These are phyloP conservation scores for Chaetomium cochliodes DNA, from an alignment of 495 filamentous ascomycete genomes.

Conservation along the genomic window DNA sequence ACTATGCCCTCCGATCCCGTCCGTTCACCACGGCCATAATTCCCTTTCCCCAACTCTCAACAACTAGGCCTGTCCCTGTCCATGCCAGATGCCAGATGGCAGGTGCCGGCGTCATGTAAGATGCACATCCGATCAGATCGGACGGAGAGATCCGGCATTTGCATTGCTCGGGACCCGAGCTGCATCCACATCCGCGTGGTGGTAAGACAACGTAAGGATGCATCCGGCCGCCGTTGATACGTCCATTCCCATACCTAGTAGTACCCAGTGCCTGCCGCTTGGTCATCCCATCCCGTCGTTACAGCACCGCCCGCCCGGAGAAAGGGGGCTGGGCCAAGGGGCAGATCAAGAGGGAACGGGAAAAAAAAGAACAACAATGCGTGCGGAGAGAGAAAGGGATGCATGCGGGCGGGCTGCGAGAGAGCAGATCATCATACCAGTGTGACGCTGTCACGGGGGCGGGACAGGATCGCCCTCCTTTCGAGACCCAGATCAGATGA, in stretches of 20 bases:
- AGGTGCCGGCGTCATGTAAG: too few relatives aligned
- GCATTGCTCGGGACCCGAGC: conserved; percentile 9
- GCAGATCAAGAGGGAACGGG: conserved; percentile 10
- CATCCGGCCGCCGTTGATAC: neutral
- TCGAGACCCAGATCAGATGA: conserved; percentile 21
- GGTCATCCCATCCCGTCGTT: neutral
- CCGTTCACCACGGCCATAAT: neutral
- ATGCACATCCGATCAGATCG: conserved; percentile 8
- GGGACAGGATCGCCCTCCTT: conserved; percentile 23
- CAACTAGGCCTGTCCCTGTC: conserved; percentile 5
- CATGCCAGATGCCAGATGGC: too few relatives aligned
- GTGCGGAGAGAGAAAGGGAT: conserved; percentile 3
- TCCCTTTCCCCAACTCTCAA: neutral
- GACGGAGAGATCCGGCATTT: conserved; percentile 4
- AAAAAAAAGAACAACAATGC: neutral
- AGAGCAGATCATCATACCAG: conserved; percentile 30
- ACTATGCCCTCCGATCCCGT: neutral
- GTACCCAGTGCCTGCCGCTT: neutral
- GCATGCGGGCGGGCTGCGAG: conserved; percentile 24
- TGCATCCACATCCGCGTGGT: conserved; percentile 19
- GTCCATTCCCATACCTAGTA: neutral
- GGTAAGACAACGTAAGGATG: conserved; percentile 7
- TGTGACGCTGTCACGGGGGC: neutral
- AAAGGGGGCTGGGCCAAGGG: neutral
- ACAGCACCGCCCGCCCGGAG: neutral